Conservation (phyloP, 805 yeast genomes). For the Metschnikowia similis region DNA sequence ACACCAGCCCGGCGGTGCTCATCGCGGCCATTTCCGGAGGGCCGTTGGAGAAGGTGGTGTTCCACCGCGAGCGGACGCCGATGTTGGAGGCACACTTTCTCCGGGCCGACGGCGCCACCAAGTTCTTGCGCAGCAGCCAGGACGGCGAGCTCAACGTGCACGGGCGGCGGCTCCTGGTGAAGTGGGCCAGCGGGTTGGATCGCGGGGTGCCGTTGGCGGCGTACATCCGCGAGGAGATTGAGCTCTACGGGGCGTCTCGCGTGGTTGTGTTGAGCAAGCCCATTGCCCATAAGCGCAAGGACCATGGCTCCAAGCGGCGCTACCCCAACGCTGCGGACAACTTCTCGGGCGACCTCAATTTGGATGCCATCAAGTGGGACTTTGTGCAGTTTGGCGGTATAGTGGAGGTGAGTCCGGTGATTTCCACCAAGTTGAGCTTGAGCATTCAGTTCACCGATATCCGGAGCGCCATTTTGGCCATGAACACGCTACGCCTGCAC, state of each 20-base stretch:
- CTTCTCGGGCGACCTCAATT: conserved; percentile 41
- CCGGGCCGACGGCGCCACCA: conserved; percentile 48
- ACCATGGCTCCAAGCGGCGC: neutral
- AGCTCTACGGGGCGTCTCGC: conserved; percentile 48
- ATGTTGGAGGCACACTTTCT: conserved; percentile 48
- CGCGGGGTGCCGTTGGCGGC: conserved; percentile 23
- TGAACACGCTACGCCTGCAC: conserved; percentile 23
- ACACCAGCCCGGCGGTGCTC: conserved; percentile 46
- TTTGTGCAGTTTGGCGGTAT: conserved; percentile 56
- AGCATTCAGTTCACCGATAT: conserved; percentile 58
- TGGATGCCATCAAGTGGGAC: conserved; percentile 43
- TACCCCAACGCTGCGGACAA: conserved; percentile 44
- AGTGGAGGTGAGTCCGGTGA: conserved; percentile 59
- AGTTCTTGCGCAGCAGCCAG: conserved; percentile 48
- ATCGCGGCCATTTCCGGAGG: conserved; percentile 64
- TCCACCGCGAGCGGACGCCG: conserved; percentile 17
- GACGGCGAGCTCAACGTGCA: conserved; percentile 52
- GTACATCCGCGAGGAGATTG: conserved; percentile 29
- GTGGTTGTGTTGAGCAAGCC: conserved; percentile 41
- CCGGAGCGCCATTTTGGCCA: conserved; percentile 53
- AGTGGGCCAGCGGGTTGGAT: conserved; percentile 37
- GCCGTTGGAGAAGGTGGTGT: conserved; percentile 51
- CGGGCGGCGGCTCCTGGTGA: conserved; percentile 46
- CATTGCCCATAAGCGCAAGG: neutral
- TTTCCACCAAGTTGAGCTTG: conserved; percentile 60